phyloP scores from a whole-genome alignment of 2,329 filamentous ascomycete species.

The Fusarium coffeatum region DNA sequence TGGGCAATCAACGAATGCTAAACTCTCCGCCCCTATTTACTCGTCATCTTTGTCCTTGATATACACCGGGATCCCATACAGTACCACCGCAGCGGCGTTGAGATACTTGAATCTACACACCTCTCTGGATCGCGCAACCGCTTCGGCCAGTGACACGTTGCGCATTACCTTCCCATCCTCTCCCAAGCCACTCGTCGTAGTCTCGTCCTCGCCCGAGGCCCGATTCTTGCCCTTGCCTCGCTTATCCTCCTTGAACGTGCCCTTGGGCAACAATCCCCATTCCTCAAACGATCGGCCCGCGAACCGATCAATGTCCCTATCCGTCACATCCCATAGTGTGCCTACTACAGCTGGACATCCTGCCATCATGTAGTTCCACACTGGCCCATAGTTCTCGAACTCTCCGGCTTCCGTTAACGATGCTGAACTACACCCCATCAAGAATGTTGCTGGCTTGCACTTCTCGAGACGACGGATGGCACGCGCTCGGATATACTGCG shows the following conservation, averaged over 20 bases:
- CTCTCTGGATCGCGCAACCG: conserved; percentile 78
- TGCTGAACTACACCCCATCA: conserved; percentile 95
- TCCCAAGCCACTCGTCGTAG: conserved; percentile 37
- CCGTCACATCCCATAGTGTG: conserved; percentile 97
- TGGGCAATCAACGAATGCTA: conserved; percentile 10
- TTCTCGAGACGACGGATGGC: conserved; percentile 82
- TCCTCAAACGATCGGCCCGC: conserved; percentile 81
- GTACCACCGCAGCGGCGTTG: conserved; percentile 91
- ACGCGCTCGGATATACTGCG: conserved; percentile 90
- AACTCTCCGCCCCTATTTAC: conserved; percentile 25
- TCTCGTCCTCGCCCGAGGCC: conserved; percentile 39
- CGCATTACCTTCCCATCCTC: conserved; percentile 47
- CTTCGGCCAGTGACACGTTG: conserved; percentile 76
- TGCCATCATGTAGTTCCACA: conserved; percentile 91
- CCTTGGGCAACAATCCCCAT: conserved; percentile 79
- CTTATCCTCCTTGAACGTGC: conserved; percentile 56
- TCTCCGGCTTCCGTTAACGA: conserved; percentile 81
- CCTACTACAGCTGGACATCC: conserved; percentile 88
- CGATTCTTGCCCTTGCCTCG: conserved; percentile 47
- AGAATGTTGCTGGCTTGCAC: conserved; percentile 80
- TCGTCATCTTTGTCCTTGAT: conserved; percentile 57
- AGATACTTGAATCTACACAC: conserved; percentile 91
- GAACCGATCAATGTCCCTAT: conserved; percentile 96
- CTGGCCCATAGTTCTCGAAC: conserved; percentile 91
- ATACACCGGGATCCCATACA: conserved; percentile 96